Percentiles rank a stretch among this genome's conserved stretches.
phyloP scores from a whole-genome alignment of 345 rosid genomes.

The Toxicodendron radicans region DNA sequence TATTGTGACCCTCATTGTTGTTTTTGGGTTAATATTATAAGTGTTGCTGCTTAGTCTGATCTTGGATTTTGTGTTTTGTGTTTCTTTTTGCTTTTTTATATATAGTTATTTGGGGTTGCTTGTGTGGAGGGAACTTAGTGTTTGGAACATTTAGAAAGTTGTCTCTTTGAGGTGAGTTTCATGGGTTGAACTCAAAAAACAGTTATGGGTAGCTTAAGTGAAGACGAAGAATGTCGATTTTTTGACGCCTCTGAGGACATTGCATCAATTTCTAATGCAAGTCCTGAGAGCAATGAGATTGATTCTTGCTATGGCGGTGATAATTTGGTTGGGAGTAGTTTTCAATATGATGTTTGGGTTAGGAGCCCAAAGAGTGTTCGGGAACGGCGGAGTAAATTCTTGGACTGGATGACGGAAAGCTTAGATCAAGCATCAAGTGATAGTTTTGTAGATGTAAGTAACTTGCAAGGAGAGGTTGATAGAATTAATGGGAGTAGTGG shows the following conservation, averaged over 20 bases:
- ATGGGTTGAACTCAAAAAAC: constrained; percentile 63
- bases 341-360: constrained; percentile 63
- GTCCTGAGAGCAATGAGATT: constrained; percentile 31
- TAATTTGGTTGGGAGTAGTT: constrained; percentile 25
- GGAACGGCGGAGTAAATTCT: constrained; percentile 58
- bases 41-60: constrained; percentile 39
- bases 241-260: constrained; percentile 76
- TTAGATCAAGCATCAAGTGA: constrained; percentile 23
- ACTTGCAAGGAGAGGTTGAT: constrained; percentile 32
- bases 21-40: constrained; percentile 22
- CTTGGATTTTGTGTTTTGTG: constrained; percentile 49
- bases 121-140: constrained; percentile 45
- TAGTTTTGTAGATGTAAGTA: constrained; percentile 25
- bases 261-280: constrained; percentile 34
- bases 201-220: constrained; percentile 58
- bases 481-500: constrained; percentile 44
- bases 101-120: constrained; percentile 50
- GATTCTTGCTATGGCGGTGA: constrained; percentile 24
- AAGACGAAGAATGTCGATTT: constrained; percentile 59
- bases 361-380: constrained; percentile 53
- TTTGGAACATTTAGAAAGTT: constrained; percentile 44
- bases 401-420: constrained; percentile 59
- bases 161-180: constrained; percentile 48
- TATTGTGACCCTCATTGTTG: constrained; percentile 20
- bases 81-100: constrained; percentile 18